Evolutionary conservation across 2,329 filamentous ascomycete species (phyloP).

Genomic region (Trichophyton schoenleinii): DNA sequence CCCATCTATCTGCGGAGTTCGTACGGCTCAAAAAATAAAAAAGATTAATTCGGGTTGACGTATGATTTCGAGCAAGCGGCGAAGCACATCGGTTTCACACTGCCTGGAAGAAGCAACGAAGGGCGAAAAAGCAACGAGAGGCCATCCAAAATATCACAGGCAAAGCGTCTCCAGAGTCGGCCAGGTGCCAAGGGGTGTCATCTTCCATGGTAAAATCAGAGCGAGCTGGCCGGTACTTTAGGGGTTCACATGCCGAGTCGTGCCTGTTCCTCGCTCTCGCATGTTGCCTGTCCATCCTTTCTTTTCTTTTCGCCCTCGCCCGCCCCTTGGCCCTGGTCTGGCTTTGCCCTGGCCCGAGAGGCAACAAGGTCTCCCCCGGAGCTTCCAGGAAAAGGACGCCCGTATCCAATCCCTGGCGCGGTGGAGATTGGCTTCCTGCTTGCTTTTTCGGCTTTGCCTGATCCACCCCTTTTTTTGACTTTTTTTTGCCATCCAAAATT

Average conservation of each 20-base stretch:
- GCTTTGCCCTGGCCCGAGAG: not conserved
- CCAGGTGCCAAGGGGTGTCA: not conserved
- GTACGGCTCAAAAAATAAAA: not conserved
- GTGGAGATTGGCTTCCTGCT: not conserved
- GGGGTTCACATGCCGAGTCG: not conserved
- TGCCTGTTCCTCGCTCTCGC: not conserved
- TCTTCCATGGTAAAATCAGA: no score
- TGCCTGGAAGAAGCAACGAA: not conserved
- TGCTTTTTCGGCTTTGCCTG: not conserved
- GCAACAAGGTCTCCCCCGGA: not conserved
- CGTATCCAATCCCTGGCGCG: not conserved
- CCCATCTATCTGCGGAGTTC: not conserved
- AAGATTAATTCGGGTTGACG: not conserved
- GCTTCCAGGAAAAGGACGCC: not conserved
- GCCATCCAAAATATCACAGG: not conserved
- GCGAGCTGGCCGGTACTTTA: not conserved
- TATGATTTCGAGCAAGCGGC: not conserved
- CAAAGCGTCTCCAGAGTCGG: not conserved
- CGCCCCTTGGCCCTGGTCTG: not conserved
- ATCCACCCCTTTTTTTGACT: not conserved
- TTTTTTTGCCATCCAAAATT: constrained; percentile 3
- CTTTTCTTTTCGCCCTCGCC: not conserved
- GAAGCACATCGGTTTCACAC: not conserved
- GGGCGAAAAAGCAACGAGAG: not conserved
- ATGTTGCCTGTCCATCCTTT: no score